A percentile compares a stretch with the other conserved stretches of the same genome.
Evolutionary conservation across 164 flowering plant species (phyloP).

Genomic region (Magnolia sinica): DNA sequence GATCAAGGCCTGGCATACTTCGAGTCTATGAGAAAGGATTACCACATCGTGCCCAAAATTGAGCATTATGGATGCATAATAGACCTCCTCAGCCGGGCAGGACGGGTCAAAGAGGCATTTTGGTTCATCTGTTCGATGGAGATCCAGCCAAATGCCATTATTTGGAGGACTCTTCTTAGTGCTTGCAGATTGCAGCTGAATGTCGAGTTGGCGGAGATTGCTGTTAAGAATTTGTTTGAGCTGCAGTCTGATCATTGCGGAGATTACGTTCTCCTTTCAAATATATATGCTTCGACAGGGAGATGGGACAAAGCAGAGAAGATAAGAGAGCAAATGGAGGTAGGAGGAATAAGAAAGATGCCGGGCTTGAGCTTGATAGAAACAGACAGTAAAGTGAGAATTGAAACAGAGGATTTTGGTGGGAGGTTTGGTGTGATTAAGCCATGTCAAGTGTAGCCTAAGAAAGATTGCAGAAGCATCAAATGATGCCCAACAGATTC

Average conservation of each 20-base stretch:
- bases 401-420: not conserved
- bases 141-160: slow-evolving; percentile 20
- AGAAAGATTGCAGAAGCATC: not conserved
- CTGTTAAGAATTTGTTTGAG: slow-evolving; percentile 19
- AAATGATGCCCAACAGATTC: not conserved
- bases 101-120: slow-evolving; percentile 17
- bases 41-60: slow-evolving; percentile 15
- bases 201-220: slow-evolving; percentile 20
- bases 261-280: slow-evolving; percentile 26
- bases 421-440: not conserved
- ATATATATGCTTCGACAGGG: slow-evolving; percentile 28
- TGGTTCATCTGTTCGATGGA: slow-evolving; percentile 18
- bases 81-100: slow-evolving; percentile 24
- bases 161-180: slow-evolving; percentile 24
- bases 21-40: slow-evolving; percentile 16
- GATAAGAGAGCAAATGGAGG: slow-evolving; percentile 22
- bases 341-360: slow-evolving; percentile 14
- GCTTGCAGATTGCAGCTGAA: slow-evolving; percentile 22
- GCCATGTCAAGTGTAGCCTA: not conserved
- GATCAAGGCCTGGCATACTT: slow-evolving; percentile 21
- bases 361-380: slow-evolving; percentile 23
- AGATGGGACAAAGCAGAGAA: slow-evolving; percentile 22
- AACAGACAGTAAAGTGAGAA: slow-evolving; percentile 5
- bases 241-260: slow-evolving; percentile 22
- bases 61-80: slow-evolving; percentile 24